Percentiles rank a stretch among this genome's conserved stretches.
Conservation (phyloP, 2,329 filamentous ascomycete genomes). For the Chalaropsis ovoidea region DNA sequence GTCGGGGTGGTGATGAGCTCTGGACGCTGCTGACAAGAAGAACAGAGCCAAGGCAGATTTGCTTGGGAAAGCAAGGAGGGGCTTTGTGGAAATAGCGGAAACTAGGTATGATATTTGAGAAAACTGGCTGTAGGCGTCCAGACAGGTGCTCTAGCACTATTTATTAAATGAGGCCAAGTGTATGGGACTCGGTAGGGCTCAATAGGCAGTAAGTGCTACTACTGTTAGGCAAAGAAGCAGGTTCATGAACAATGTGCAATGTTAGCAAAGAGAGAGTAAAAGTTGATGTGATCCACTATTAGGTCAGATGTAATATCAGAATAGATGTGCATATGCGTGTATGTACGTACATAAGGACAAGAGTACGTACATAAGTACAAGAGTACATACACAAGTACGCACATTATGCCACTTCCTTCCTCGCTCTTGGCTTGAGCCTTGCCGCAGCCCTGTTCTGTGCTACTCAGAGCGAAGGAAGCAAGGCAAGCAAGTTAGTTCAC, state of each 20-base stretch:
- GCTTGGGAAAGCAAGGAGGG: background rate
- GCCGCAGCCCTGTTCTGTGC: too few relatives aligned
- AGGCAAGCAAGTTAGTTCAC: too few relatives aligned
- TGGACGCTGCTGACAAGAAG: background rate
- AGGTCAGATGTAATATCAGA: background rate
- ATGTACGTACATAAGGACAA: too few relatives aligned
- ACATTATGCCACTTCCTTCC: too few relatives aligned
- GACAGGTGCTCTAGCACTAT: background rate
- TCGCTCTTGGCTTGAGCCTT: too few relatives aligned
- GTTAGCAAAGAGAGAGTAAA: background rate
- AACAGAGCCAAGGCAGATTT: background rate
- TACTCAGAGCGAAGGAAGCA: too few relatives aligned
- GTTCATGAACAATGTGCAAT: background rate
- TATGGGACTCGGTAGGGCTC: background rate
- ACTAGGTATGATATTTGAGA: background rate
- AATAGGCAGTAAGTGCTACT: background rate
- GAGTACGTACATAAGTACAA: too few relatives aligned
- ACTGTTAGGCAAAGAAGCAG: background rate
- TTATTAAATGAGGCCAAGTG: slow-evolving; percentile 1
- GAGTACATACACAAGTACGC: too few relatives aligned
- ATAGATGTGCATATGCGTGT: background rate
- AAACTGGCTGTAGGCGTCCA: background rate
- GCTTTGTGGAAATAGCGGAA: background rate
- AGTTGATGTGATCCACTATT: slow-evolving; percentile 1
- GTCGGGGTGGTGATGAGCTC: background rate